A percentile compares a stretch with the other conserved stretches of the same genome.
Evolutionary conservation across 345 rosid species (phyloP).

Genomic region (Syzygium oleosum): DNA sequence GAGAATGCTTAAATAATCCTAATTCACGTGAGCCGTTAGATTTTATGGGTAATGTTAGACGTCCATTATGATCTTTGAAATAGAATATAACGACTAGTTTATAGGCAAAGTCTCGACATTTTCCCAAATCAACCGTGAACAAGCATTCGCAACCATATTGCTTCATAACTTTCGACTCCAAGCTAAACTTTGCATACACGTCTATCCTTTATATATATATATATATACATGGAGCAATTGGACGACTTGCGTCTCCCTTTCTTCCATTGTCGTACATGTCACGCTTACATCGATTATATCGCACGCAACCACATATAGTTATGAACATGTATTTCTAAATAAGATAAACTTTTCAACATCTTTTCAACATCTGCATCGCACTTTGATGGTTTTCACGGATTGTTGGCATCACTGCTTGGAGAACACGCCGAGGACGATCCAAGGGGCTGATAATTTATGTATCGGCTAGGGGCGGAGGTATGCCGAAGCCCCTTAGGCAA

Average conservation of each 20-base stretch:
- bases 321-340: not conserved
- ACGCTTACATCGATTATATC: not conserved
- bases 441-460: constrained; percentile 28
- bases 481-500: constrained; percentile 51
- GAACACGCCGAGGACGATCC: constrained; percentile 29
- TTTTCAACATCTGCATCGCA: not conserved
- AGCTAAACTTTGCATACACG: not conserved
- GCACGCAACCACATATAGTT: not conserved
- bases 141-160: not conserved
- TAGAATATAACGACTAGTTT: not conserved
- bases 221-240: not conserved
- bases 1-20: not conserved
- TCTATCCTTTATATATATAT: not conserved
- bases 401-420: not conserved
- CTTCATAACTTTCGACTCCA: not conserved
- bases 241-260: not conserved
- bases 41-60: accelerated
- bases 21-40: not conserved
- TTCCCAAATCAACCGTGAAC: not conserved
- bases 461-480: constrained; percentile 51
- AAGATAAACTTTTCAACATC: not conserved
- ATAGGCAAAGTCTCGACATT: not conserved
- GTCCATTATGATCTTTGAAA: not conserved
- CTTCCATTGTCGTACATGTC: not conserved
- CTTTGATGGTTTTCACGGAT: constrained; percentile 4